phyloP scores from a whole-genome alignment of 2,329 filamentous ascomycete species.

The Zymoseptoria passerinii region DNA sequence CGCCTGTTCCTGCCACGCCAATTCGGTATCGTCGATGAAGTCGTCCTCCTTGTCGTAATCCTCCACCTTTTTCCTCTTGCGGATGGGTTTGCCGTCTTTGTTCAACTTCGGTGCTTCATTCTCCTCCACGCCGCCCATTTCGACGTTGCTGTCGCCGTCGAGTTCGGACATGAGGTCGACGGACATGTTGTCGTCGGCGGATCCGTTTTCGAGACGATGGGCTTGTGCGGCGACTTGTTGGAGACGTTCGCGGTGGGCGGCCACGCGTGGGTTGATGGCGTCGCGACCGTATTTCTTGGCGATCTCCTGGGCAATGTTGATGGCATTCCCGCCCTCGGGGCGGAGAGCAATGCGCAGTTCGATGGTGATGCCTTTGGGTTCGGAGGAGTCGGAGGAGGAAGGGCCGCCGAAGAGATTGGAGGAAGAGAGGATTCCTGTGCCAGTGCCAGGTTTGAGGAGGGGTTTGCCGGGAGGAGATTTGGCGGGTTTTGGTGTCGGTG shows the following conservation, averaged over 20 bases:
- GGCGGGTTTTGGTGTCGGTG: conserved; percentile 31
- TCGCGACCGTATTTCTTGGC: conserved; percentile 93
- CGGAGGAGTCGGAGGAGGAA: conserved; percentile 34
- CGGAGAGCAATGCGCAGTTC: conserved; percentile 73
- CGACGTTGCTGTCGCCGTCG: conserved; percentile 74
- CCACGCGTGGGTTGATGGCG: conserved; percentile 81
- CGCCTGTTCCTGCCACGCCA: conserved; percentile 91
- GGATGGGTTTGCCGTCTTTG: conserved; percentile 65
- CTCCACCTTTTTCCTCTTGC: conserved; percentile 63
- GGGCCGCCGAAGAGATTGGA: conserved; percentile 52
- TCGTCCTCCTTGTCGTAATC: conserved; percentile 61
- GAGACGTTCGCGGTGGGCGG: conserved; percentile 78
- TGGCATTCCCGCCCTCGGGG: conserved; percentile 77
- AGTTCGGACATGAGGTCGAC: conserved; percentile 57
- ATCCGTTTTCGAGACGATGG: conserved; percentile 72
- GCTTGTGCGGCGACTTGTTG: conserved; percentile 80
- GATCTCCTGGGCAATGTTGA: conserved; percentile 91
- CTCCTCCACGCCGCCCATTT: conserved; percentile 61
- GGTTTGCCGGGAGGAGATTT: conserved; percentile 41
- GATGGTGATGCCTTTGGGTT: conserved; percentile 60
- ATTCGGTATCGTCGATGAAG: conserved; percentile 80
- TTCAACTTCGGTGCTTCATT: conserved; percentile 57
- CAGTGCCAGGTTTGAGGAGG: conserved; percentile 36
- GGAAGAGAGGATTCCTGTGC: conserved; percentile 53
- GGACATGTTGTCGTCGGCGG: conserved; percentile 69